Base-by-base conservation (phyloP, 1,284 basidiomycete species). In the Chondrostereum purpureum region DNA sequence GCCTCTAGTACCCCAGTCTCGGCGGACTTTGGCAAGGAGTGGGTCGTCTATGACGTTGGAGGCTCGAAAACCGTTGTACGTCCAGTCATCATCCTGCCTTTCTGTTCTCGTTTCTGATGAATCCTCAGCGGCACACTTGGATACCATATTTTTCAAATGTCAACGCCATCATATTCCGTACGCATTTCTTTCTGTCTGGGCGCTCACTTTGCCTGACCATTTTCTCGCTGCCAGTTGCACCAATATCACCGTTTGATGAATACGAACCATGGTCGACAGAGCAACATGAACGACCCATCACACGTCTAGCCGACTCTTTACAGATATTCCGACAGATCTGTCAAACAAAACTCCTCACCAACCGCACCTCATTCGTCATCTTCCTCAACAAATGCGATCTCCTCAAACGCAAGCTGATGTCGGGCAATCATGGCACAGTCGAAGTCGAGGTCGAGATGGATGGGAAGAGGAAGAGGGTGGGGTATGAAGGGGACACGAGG, bases 371-470 rank as follows among this genome's bases (percentile, higher is more conserved):
- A 36, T 60, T 83, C 47, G 72, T 84, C 40, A 63, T 82, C 23
- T 84, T 83, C 62, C 66, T 84, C 53, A 84, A 84, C 60, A 84
- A 83, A 56, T 76, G 68, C 53, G 81, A 83, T 53, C 62, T 72
- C 35, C 54, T 77, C n/a, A 58, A 64, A 46, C 51, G 56, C 51
- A 71, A 31, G n/a, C 66, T 84, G 53, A 83, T 83, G 59, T 83
- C 83, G 56, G 76, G 68, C 53, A 80, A 83, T 53, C 62, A 72
- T 35, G 53, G 76, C n/a, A 58, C 63, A 46, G 51, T 55, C 51
- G 70, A 71, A 55, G 53, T 70, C 31, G 43, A 49, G 24, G 44
- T 43, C 17, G 67, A 67, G 8, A 56, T 62, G 16, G 46, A 53
- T 41, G 57, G 68, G 34, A 58, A 49, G 17, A 57, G 59, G 39